Evolutionary conservation across 2,329 filamentous ascomycete genomes (phyloP).

Genomic region (Calonectria multiphialidica): DNA sequence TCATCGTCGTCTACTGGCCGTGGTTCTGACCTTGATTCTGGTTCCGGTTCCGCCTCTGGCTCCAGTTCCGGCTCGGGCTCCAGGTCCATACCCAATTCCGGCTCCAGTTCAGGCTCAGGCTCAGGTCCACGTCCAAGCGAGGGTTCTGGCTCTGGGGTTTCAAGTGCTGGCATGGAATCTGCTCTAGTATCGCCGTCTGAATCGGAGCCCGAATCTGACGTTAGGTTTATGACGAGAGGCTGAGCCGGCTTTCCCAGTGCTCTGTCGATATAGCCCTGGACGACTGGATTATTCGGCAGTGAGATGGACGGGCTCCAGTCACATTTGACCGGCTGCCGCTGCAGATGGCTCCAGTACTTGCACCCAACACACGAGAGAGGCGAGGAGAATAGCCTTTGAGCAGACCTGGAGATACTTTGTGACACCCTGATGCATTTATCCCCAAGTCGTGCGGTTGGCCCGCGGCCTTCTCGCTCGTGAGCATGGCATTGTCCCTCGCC

Average conservation of each 20-base stretch:
- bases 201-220: background rate
- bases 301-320: slow-evolving; percentile 32
- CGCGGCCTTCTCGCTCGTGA: slow-evolving; percentile 5
- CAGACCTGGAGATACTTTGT: slow-evolving; percentile 21
- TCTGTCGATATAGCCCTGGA: background rate
- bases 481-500: slow-evolving; percentile 34
- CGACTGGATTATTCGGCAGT: background rate
- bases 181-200: background rate
- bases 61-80: background rate
- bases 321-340: slow-evolving; percentile 42
- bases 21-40: background rate
- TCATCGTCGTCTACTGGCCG: background rate
- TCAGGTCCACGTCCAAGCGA: background rate
- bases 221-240: background rate
- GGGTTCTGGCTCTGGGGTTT: background rate
- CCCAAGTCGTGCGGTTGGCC: slow-evolving; percentile 38
- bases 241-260: background rate
- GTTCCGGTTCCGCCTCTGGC: background rate
- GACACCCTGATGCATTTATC: slow-evolving; percentile 45
- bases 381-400: slow-evolving; percentile 36
- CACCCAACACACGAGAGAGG: slow-evolving; percentile 46
- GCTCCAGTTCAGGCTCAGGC: background rate
- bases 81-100: background rate
- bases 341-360: slow-evolving; percentile 43
- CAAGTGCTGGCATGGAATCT: background rate